Conservation (phyloP, 495 filamentous ascomycete genomes). For the Podospora pseudoanserina region DNA sequence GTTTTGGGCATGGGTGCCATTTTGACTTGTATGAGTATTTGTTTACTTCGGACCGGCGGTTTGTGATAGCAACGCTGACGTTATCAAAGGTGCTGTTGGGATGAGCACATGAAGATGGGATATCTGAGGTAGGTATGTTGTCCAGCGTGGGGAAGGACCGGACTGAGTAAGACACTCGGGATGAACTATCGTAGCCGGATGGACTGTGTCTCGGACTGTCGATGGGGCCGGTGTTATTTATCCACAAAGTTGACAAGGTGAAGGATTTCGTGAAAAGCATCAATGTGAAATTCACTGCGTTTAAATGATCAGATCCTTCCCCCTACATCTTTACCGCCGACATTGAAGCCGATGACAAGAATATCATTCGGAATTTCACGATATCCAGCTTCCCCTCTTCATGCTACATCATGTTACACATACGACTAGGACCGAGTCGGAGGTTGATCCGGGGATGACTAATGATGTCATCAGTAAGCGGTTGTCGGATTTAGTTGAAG, state of each 20-base stretch:
- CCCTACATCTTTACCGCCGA: not conserved
- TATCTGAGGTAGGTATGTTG: not conserved
- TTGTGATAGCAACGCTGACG: not conserved
- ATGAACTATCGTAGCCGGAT: not conserved
- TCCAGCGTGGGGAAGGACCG: not conserved
- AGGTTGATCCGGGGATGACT: not conserved
- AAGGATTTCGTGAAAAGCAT: not conserved
- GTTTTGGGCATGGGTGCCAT: slow-evolving; percentile 48
- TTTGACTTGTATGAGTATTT: not conserved
- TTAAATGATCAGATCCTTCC: not conserved
- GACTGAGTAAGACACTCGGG: not conserved
- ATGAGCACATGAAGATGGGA: not conserved
- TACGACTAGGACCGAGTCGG: not conserved
- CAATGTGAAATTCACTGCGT: not conserved
- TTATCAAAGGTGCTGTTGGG: not conserved
- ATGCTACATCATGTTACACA: not conserved
- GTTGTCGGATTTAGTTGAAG: not conserved
- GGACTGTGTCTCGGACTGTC: not conserved
- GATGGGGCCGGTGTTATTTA: not conserved
- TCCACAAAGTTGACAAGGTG: not conserved
- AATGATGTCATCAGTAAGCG: not conserved
- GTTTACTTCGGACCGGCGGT: not conserved
- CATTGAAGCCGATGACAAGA: not conserved
- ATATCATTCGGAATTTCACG: not conserved
- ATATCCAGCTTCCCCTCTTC: not conserved